Evolutionary conservation across 1,284 basidiomycete species (phyloP).

Genomic region (Inonotus obliquus): DNA sequence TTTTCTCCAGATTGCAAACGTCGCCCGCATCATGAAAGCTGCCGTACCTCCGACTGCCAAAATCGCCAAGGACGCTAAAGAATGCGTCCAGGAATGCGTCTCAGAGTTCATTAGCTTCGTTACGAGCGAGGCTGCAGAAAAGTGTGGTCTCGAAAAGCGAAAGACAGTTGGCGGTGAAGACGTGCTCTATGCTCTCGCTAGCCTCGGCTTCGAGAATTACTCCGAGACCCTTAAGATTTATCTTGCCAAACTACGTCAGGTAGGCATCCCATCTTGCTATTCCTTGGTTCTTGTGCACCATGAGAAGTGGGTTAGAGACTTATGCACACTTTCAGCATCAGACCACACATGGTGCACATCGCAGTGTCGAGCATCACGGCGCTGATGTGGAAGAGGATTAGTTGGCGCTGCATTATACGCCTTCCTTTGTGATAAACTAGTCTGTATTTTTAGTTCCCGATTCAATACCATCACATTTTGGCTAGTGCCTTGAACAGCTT

Average conservation of each 20-base stretch:
- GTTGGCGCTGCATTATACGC: neutral
- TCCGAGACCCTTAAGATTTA: conserved; percentile 87
- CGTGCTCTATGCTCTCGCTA: conserved; percentile 82
- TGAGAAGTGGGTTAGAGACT: neutral
- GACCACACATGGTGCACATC: conserved; percentile 9
- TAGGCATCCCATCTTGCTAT: conserved; percentile 31
- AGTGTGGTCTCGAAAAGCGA: conserved; percentile 81
- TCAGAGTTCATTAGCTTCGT: conserved; percentile 97
- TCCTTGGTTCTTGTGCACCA: neutral
- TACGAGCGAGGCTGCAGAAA: conserved; percentile 86
- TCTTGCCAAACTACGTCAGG: conserved; percentile 83
- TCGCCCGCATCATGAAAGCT: conserved; percentile 92
- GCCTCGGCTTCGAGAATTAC: conserved; percentile 94
- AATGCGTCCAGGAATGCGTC: conserved; percentile 94
- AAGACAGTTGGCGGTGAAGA: conserved; percentile 91
- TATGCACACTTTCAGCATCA: conserved; percentile 11
- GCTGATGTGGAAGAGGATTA: conserved; percentile 1
- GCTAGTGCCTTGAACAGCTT: neutral
- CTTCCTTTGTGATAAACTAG: no score
- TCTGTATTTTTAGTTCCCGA: conserved; percentile 1
- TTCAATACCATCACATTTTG: neutral
- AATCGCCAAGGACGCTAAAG: conserved; percentile 95
- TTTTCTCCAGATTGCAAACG: conserved; percentile 79
- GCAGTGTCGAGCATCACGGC: neutral
- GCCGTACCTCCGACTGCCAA: conserved; percentile 89